Conservation (phyloP, 805 yeast genomes). For the Lipomyces oligophaga region DNA sequence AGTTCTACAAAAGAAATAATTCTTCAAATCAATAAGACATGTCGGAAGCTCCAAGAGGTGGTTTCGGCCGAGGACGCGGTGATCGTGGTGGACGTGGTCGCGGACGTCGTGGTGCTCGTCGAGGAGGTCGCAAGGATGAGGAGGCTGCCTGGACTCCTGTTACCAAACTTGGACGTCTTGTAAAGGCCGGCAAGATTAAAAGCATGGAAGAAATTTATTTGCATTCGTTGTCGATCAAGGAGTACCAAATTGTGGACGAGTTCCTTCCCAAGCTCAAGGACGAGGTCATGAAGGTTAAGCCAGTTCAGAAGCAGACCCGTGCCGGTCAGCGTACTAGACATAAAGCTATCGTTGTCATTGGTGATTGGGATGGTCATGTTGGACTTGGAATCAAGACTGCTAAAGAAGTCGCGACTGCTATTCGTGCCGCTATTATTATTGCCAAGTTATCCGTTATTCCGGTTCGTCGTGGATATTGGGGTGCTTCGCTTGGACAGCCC, state of each 20-base stretch:
- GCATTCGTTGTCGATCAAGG: constrained; percentile 99
- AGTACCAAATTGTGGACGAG: constrained; percentile 96
- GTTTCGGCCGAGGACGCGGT: constrained; percentile 48
- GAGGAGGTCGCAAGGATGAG: constrained; percentile 81
- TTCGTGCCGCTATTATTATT: constrained; percentile 98
- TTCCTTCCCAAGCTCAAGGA: constrained; percentile 93
- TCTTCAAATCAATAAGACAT: too few relatives aligned
- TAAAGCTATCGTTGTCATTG: constrained; percentile 99
- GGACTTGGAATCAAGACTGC: constrained; percentile 99
- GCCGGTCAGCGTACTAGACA: constrained; percentile 99
- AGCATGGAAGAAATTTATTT: constrained; percentile 97
- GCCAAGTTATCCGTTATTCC: constrained; percentile 99
- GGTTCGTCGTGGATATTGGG: constrained; percentile 99
- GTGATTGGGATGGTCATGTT: constrained; percentile 99
- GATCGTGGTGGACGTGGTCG: constrained; percentile 46
- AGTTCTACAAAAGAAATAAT: too few relatives aligned
- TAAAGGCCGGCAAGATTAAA: constrained; percentile 96
- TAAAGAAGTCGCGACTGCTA: constrained; percentile 99
- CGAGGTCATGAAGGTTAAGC: constrained; percentile 99
- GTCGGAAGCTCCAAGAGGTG: constrained; percentile 39
- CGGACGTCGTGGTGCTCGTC: constrained; percentile 59
- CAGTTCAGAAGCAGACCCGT: constrained; percentile 99
- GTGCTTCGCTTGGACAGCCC: constrained; percentile 98
- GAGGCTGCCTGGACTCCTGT: constrained; percentile 99
- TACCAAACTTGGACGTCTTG: constrained; percentile 99